Base-by-base conservation (phyloP, 108 stramenopile genomes). In the Nitzschia sp. region DNA sequence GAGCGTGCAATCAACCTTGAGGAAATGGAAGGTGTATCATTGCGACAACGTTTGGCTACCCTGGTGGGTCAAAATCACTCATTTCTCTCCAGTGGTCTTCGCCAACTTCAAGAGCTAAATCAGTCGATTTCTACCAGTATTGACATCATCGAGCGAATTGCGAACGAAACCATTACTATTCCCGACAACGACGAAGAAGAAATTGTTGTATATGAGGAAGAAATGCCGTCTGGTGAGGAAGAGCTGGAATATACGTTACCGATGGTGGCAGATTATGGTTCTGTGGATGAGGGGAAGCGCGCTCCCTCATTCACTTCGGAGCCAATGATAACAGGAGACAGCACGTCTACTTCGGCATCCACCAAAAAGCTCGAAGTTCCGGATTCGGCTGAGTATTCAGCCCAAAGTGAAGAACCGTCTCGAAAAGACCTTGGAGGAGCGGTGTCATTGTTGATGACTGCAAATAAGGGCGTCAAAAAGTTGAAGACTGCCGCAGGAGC, bases 1-100 rank as follows among this genome's bases (percentile, higher is more conserved):
- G 86, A 87, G 55, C 86, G 84, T 72, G 78, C 81, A 41, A 69
- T 86, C 14, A 79, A 78, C 17, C 14, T 90, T 7, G 52, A 75
- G 39, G 64, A 74, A 20, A 48, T 80, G 0, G 75, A 65, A n/a
- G 81, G 83, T 19, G 43, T 55, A 1, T 34, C 24, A 41, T 79
- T 79, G 15, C 10, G 12, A 15, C 57, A 58, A 58, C 57, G 57
- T 6, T 17, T 12, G 14, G 38, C 25, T 15, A 37, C 6, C 24
- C 12, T 58, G 2, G 38, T 58, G 11, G 15, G 24, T 20, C 40
- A 51, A 11, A 75, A 75, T 19, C 59, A 78, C 55, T 72, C 64
- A 51, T 25, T 48, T 17, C 52, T 61, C 19, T 63, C 59, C 53
- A 22, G 20, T 9, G 12, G 43, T 0, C 61, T 65, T 19, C 62